Percentiles rank a stretch among this genome's conserved stretches.
phyloP scores from a whole-genome alignment of 495 filamentous ascomycete genomes.

The Letharia lupina region DNA sequence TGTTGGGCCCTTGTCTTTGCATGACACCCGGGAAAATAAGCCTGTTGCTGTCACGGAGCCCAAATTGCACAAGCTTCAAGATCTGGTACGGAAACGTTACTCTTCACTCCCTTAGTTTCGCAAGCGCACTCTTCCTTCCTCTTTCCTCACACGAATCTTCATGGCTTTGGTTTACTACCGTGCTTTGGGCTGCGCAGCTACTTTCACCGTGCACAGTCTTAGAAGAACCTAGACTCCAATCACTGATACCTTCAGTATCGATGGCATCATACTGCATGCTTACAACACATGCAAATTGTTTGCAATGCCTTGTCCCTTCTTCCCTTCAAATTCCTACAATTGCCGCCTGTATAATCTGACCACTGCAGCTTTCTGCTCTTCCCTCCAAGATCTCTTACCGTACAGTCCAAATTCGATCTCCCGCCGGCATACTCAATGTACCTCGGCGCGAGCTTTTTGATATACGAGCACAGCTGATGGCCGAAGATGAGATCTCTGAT shows the following conservation, averaged over 20 bases:
- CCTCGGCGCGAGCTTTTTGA: constrained; percentile 89
- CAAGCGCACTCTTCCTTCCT: background rate
- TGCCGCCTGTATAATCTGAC: background rate
- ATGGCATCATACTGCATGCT: background rate
- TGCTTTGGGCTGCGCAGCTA: background rate
- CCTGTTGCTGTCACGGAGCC: constrained; percentile 23
- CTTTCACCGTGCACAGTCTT: background rate
- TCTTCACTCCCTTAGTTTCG: background rate
- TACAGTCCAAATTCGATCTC: background rate
- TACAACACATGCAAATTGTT: background rate
- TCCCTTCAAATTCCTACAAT: background rate
- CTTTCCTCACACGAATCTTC: background rate
- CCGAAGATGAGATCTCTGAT: constrained; percentile 55
- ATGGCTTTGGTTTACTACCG: background rate
- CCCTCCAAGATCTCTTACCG: constrained; percentile 31
- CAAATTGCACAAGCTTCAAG: constrained; percentile 35
- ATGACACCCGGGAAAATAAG: background rate
- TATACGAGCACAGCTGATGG: constrained; percentile 87
- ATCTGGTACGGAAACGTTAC: constrained; percentile 38
- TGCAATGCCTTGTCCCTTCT: background rate
- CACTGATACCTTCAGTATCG: background rate
- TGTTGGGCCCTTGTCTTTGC: background rate
- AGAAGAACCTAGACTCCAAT: background rate
- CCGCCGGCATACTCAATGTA: constrained; percentile 31
- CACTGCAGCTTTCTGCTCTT: constrained; percentile 40